Conservation (phyloP, 441 rosid genomes). For the Arabidopsis lyrata region DNA sequence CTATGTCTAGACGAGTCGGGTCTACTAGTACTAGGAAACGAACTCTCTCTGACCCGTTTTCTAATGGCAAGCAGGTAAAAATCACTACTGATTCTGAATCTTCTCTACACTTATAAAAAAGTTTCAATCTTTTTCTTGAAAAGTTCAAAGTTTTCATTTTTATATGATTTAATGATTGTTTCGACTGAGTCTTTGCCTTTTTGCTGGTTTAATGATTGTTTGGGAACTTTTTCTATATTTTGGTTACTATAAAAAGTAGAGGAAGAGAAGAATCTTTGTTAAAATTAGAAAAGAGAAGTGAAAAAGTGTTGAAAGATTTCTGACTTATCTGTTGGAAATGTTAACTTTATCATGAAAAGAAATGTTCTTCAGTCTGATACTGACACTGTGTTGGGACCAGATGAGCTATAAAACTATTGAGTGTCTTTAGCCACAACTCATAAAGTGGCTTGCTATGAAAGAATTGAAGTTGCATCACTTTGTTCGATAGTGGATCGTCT, state of each 20-base stretch:
- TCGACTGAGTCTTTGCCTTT: conserved; percentile 26
- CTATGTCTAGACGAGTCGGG: conserved; percentile 96
- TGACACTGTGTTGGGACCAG: conserved; percentile 44
- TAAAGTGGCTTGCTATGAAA: conserved; percentile 11
- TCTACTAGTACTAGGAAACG: conserved; percentile 76
- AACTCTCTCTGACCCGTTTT: conserved; percentile 67
- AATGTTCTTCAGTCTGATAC: conserved; percentile 30
- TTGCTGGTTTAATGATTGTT: conserved; percentile 39
- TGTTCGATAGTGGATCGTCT: neutral
- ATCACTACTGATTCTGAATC: conserved; percentile 11
- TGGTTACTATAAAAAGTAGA: conserved; percentile 38
- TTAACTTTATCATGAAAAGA: conserved; percentile 18
- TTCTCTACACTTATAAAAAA: neutral
- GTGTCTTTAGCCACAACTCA: conserved; percentile 2
- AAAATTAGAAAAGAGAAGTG: conserved; percentile 13
- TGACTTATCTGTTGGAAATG: conserved; percentile 25
- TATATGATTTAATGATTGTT: conserved; percentile 26
- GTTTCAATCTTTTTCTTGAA: neutral
- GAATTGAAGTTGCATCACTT: conserved; percentile 1
- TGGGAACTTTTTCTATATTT: conserved; percentile 30
- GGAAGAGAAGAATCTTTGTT: conserved; percentile 33
- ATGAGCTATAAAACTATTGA: conserved; percentile 22
- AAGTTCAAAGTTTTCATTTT: conserved; percentile 21
- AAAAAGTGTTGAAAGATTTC: conserved; percentile 18
- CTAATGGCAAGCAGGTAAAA: conserved; percentile 75